Base-by-base conservation (phyloP, 2,329 filamentous ascomycete species). In the Chaetomium olivaceum region DNA sequence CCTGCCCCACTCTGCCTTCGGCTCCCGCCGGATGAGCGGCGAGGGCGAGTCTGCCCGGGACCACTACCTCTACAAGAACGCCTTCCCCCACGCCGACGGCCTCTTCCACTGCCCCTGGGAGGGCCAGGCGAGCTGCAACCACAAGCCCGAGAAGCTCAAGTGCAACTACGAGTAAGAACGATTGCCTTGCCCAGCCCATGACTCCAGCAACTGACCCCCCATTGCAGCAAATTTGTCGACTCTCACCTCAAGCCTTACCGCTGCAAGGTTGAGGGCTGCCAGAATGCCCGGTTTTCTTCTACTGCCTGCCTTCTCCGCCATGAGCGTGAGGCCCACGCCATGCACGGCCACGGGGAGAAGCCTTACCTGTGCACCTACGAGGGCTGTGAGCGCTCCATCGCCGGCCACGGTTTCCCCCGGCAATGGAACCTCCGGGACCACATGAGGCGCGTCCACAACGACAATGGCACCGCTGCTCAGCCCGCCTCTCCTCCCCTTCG, bases 391-490 rank as follows among this genome's bases (percentile, higher is more conserved):
- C 90, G 94, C 70, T 88, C 92, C 65, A 82, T 90, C 39, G 82
- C 86, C 27, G 93, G 92, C 73, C 92, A 94, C 76, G 94, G 94
- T 72, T 98, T 98, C 75, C 94, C 93, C 46, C 89, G 94, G 73
- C 90, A 93, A 73, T 98, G 95, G 92, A 98, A 98, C 80, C 86
- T 97, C 62, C 89, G 91, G 78, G 94, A 98, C 80, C 94, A 98
- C 83, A 97, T 97, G 93, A 92, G 92, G 80, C 90, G 94, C 68
- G 93, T 97, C 8, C 94, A 98, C 81, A 88, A 88, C 71, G 85
- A 87, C 74, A 72, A 71, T 57, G 69, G 71, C 48, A 62, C 71
- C 43, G 43, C 67, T 1, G 58, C 65, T 29, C 69, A 70, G 57
- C 63, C 74, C 14, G 73, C 78, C 51, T 79, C 76, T 27, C 82